A percentile compares a stretch with the other conserved stretches of the same genome.
Conservation (phyloP, 2,329 filamentous ascomycete species). For the Xylaria sp. region DNA sequence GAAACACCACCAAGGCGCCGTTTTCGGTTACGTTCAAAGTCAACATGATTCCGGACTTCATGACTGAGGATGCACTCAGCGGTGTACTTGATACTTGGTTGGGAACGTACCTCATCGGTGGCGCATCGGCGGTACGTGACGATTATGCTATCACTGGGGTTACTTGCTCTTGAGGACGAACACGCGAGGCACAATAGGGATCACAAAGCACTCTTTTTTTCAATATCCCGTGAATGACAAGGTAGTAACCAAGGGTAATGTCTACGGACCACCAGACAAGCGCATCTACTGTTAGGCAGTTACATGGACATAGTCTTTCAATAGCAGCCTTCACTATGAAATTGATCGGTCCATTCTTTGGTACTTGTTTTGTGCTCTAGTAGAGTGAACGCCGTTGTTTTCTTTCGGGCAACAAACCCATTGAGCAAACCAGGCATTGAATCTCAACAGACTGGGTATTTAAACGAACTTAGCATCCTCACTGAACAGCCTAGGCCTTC, state of each 20-base stretch:
- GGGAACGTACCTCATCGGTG: conserved; percentile 25
- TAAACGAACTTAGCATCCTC: neutral
- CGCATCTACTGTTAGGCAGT: neutral
- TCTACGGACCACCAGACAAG: neutral
- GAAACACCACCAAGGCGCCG: conserved; percentile 18
- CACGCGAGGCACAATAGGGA: neutral
- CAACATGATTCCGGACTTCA: conserved; percentile 17
- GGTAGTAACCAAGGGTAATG: neutral
- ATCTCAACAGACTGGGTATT: neutral
- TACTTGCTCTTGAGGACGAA: conserved; percentile 7
- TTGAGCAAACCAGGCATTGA: neutral
- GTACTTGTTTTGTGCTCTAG: neutral
- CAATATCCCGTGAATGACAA: neutral
- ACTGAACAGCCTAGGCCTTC: neutral
- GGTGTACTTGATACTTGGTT: conserved; percentile 18
- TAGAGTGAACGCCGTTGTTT: neutral
- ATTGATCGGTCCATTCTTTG: neutral
- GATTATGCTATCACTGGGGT: conserved; percentile 19
- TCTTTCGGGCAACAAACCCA: neutral
- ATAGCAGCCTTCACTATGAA: conserved; percentile 1
- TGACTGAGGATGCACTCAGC: neutral
- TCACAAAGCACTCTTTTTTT: neutral
- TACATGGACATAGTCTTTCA: conserved; percentile 5
- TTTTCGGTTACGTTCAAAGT: conserved; percentile 22
- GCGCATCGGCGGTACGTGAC: neutral